Conservation (phyloP, 441 rosid genomes). For the Populus hybrid region DNA sequence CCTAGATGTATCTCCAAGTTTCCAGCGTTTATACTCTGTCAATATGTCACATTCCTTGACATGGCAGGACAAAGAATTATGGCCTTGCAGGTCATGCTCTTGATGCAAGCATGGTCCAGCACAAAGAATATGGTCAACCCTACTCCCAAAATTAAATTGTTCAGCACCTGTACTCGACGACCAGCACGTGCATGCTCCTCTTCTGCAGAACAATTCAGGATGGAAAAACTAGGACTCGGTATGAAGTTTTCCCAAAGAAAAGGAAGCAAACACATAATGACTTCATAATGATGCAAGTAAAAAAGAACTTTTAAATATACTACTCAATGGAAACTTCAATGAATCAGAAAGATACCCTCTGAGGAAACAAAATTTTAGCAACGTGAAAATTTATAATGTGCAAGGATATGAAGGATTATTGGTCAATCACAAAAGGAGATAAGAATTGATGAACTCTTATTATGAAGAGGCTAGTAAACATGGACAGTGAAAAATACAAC, state of each 20-base stretch:
- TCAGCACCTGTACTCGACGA: constrained; percentile 83
- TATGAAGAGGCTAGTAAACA: neutral
- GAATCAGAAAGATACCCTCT: neutral
- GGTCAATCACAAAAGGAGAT: neutral
- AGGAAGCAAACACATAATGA: neutral
- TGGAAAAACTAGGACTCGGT: constrained; percentile 1
- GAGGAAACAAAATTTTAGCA: neutral
- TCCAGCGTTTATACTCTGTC: constrained; percentile 82
- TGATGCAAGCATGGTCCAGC: constrained; percentile 78
- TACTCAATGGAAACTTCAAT: neutral
- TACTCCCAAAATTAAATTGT: constrained; percentile 81
- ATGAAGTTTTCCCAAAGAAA: neutral
- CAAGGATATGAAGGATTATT: neutral
- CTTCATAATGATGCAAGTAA: neutral
- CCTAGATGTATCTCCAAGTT: constrained; percentile 63
- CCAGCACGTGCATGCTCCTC: constrained; percentile 92
- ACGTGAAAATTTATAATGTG: neutral
- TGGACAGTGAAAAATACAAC: neutral
- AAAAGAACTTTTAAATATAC: neutral
- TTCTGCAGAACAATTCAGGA: constrained; percentile 39
- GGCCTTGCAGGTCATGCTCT: constrained; percentile 43
- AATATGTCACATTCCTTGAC: constrained; percentile 79
- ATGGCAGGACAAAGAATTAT: constrained; percentile 64
- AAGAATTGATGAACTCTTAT: neutral
- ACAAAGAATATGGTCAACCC: constrained; percentile 87